Conservation (phyloP, 805 yeast species). For the Wickerhamiella shivajii region DNA sequence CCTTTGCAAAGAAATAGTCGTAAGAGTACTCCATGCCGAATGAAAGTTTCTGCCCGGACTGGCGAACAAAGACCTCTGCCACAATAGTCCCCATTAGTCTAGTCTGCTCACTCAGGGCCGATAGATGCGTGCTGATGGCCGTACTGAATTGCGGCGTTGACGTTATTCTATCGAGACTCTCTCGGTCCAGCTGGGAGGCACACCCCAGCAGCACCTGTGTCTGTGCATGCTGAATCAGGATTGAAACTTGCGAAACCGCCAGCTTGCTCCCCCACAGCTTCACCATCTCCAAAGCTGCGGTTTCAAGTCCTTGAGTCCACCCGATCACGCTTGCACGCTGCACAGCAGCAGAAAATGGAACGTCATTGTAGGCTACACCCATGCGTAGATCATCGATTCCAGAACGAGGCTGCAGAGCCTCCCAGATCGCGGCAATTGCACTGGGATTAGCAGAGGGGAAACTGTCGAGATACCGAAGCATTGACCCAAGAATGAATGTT, state of each 20-base stretch:
- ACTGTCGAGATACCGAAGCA: not conserved
- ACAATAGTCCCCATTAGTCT: constrained; percentile 42
- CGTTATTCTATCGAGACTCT: constrained; percentile 23
- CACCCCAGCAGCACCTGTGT: constrained; percentile 34
- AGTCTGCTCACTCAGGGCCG: constrained; percentile 31
- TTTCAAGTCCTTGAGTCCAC: constrained; percentile 2
- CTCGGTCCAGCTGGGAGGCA: constrained; percentile 19
- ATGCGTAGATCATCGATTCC: no score
- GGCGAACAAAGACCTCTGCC: constrained; percentile 31
- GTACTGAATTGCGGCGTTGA: constrained; percentile 30
- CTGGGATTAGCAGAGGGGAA: constrained; percentile 3
- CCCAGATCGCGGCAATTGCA: constrained; percentile 13
- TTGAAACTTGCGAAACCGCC: constrained; percentile 29
- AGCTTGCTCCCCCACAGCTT: constrained; percentile 27
- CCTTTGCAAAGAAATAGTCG: constrained; percentile 15
- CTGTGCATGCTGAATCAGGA: constrained; percentile 31
- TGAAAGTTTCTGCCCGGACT: constrained; percentile 17
- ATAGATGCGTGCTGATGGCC: constrained; percentile 41
- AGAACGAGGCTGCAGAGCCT: constrained; percentile 8
- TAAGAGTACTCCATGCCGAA: constrained; percentile 19
- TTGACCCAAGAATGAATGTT: constrained; percentile 9
- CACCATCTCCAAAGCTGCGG: constrained; percentile 12
- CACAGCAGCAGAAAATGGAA: constrained; percentile 10
- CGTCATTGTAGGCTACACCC: constrained; percentile 1
- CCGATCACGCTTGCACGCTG: constrained; percentile 16